Conservation (phyloP, 768 basidiomycete genomes). For the Xerocomus potaroensis region DNA sequence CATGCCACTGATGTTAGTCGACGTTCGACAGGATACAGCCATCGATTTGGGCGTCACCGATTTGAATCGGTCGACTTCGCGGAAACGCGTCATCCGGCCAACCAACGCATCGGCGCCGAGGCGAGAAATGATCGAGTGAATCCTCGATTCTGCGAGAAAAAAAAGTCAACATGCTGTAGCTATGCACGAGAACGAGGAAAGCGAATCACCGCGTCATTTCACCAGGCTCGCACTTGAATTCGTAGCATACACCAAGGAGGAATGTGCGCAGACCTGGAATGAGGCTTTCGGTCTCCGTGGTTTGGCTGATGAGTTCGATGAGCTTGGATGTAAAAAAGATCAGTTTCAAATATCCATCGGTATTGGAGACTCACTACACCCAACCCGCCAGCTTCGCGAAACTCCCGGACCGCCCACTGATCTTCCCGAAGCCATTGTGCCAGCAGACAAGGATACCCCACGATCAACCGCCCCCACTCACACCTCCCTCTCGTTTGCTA, state of each 20-base stretch:
- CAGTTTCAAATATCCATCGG: no score
- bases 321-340: no score
- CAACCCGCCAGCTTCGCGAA: conserved; percentile 85
- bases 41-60: conserved; percentile 80
- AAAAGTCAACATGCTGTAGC: not conserved
- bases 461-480: conserved; percentile 89
- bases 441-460: conserved; percentile 79
- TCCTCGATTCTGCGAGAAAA: conserved; percentile 62
- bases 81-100: conserved; percentile 78
- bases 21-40: conserved; percentile 59
- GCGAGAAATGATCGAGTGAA: conserved; percentile 85
- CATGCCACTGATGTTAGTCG: not conserved
- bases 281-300: conserved; percentile 76
- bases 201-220: conserved; percentile 89
- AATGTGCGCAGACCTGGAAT: conserved; percentile 90
- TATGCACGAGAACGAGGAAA: no score
- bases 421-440: conserved; percentile 98
- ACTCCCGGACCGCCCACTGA: conserved; percentile 79
- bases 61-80: conserved; percentile 93
- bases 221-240: conserved; percentile 93
- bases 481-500: conserved; percentile 59
- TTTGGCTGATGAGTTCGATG: conserved; percentile 92
- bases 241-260: conserved; percentile 90
- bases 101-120: conserved; percentile 87
- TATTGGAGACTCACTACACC: conserved; percentile 88